Percentiles rank a stretch among this genome's conserved stretches.
Evolutionary conservation across 768 basidiomycete genomes (phyloP).

Genomic region (Dentipellis fragilis): DNA sequence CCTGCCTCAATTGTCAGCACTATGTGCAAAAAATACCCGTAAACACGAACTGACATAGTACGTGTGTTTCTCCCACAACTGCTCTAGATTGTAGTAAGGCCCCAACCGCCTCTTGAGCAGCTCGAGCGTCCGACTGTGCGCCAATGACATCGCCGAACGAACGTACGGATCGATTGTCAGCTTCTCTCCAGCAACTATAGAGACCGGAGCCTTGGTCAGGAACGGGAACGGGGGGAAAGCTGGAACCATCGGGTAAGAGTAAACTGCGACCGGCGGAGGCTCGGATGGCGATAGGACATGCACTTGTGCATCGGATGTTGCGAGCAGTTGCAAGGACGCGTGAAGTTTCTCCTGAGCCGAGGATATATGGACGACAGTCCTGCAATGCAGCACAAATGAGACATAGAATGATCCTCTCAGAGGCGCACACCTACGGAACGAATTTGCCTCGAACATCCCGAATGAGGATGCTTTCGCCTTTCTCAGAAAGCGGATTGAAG

Average conservation of each 20-base stretch:
- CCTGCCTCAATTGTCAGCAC: constrained; percentile 14
- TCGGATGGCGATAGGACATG: constrained; percentile 16
- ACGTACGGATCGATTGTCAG: constrained; percentile 21
- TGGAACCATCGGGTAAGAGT: constrained; percentile 28
- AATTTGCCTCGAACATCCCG: constrained; percentile 15
- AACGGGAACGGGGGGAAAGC: constrained; percentile 29
- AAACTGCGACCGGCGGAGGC: constrained; percentile 21
- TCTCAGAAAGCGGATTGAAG: constrained; percentile 22
- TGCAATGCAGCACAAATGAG: constrained; percentile 6
- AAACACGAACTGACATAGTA: constrained; percentile 24
- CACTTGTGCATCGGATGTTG: constrained; percentile 15
- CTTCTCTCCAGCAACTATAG: constrained; percentile 14
- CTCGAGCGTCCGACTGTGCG: constrained; percentile 29
- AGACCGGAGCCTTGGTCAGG: constrained; percentile 21
- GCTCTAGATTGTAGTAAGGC: constrained; percentile 35
- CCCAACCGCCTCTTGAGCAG: constrained; percentile 27
- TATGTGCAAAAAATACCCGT: not conserved
- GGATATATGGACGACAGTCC: constrained; percentile 26
- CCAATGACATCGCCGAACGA: constrained; percentile 28
- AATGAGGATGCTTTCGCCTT: constrained; percentile 19
- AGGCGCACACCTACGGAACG: constrained; percentile 15
- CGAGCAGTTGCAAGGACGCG: constrained; percentile 20
- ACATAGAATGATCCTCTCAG: not conserved
- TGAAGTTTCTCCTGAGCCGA: constrained; percentile 27
- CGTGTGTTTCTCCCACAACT: constrained; percentile 36